Percentiles rank a stretch among this genome's conserved stretches.
Conservation (phyloP, 805 yeast species). For the Ogataea henricii region DNA sequence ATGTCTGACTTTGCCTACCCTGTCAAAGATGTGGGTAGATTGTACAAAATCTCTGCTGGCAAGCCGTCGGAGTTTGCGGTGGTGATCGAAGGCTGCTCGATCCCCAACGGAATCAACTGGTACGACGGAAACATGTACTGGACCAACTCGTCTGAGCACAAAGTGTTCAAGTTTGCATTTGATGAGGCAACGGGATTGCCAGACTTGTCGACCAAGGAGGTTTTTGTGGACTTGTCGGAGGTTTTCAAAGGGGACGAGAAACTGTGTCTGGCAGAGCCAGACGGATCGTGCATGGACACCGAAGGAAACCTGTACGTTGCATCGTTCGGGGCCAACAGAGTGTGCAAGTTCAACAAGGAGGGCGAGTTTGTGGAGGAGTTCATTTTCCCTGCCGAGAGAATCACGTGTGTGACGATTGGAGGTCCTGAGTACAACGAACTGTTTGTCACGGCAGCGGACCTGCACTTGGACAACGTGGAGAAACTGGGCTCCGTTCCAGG, state of each 20-base stretch:
- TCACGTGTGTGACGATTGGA: conserved; percentile 71
- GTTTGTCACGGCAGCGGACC: conserved; percentile 68
- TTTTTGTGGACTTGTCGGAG: conserved; percentile 39
- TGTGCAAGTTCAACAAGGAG: conserved; percentile 51
- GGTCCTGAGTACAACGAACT: conserved; percentile 59
- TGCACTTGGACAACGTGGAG: conserved; percentile 42
- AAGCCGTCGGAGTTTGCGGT: conserved; percentile 30
- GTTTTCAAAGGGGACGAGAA: conserved; percentile 14
- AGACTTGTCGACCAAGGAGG: conserved; percentile 38
- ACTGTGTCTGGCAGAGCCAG: conserved; percentile 63
- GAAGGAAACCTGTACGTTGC: conserved; percentile 63
- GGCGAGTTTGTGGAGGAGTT: conserved; percentile 56
- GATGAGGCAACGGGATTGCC: conserved; percentile 32
- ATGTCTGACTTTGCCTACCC: conserved; percentile 50
- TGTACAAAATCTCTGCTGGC: conserved; percentile 44
- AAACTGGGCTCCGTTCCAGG: conserved; percentile 31
- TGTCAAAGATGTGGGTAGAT: conserved; percentile 52
- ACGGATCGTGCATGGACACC: conserved; percentile 68
- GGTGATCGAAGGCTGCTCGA: conserved; percentile 44
- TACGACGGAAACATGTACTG: conserved; percentile 45
- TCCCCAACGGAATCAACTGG: conserved; percentile 78
- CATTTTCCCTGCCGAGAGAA: conserved; percentile 57
- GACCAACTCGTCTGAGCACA: conserved; percentile 53
- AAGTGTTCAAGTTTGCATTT: conserved; percentile 50
- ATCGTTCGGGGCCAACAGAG: conserved; percentile 60